Percentiles rank a stretch among this genome's conserved stretches.
phyloP scores from a whole-genome alignment of 2,329 filamentous ascomycete species.

The Fusarium clavum region DNA sequence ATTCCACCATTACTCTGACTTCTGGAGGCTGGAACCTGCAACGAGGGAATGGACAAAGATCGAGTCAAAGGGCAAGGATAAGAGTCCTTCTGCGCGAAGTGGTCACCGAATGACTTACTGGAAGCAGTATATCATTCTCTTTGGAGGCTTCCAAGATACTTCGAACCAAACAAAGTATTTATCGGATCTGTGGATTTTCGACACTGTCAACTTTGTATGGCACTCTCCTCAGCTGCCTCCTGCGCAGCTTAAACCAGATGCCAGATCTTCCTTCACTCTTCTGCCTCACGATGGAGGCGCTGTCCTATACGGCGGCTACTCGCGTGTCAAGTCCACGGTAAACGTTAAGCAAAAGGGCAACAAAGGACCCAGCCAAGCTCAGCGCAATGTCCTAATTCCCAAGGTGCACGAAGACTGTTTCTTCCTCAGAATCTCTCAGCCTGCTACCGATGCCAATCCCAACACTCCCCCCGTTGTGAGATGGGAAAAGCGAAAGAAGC shows the following conservation, averaged over 20 bases:
- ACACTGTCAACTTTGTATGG: constrained; percentile 89
- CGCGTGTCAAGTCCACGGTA: constrained; percentile 81
- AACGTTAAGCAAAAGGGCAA: constrained; percentile 65
- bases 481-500: constrained; percentile 94
- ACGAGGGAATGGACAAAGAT: constrained; percentile 91
- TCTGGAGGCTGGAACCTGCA: constrained; percentile 89
- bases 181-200: constrained; percentile 94
- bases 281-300: constrained; percentile 91
- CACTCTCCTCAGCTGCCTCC: constrained; percentile 78
- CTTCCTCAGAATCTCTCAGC: constrained; percentile 84
- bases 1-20: constrained; percentile 99
- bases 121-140: constrained; percentile 96
- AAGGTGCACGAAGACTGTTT: constrained; percentile 96
- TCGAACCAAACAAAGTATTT: constrained; percentile 95
- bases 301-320: constrained; percentile 93
- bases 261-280: constrained; percentile 90
- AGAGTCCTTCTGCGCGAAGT: constrained; percentile 84
- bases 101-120: constrained; percentile 97
- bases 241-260: constrained; percentile 87
- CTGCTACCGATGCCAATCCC: constrained; percentile 72
- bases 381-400: constrained; percentile 82
- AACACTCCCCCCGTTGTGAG: constrained; percentile 77
- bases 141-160: constrained; percentile 97
- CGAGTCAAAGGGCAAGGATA: constrained; percentile 81
- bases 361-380: constrained; percentile 69